Percentiles rank a stretch among this genome's conserved stretches.
These are phyloP conservation scores for Thymus quinquecostatus DNA, from an alignment of 257 asterid species.

Conservation along the genomic window DNA sequence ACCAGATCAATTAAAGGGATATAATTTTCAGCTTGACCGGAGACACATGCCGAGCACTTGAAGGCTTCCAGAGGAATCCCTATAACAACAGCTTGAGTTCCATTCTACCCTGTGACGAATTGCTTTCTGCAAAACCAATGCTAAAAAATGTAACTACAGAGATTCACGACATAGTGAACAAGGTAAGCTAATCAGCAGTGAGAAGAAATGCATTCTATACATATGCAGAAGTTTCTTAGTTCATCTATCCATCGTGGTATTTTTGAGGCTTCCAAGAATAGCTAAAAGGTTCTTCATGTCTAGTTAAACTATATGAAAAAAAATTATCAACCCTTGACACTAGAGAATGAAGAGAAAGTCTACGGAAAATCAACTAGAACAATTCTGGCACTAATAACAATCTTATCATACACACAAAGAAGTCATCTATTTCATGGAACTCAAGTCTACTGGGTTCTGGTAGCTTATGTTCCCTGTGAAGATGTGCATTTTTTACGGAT, in stretches of 20 bases:
- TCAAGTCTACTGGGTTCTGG: too few relatives aligned
- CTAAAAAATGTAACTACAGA: slow-evolving; percentile 54
- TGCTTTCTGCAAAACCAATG: slow-evolving; percentile 60
- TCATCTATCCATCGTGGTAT: slow-evolving; percentile 4
- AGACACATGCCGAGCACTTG: slow-evolving; percentile 80
- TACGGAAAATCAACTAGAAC: neutral
- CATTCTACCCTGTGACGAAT: slow-evolving; percentile 78
- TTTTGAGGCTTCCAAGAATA: neutral
- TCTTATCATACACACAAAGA: too few relatives aligned
- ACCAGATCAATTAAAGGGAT: slow-evolving; percentile 17
- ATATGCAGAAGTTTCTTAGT: neutral
- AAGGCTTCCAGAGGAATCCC: slow-evolving; percentile 70
- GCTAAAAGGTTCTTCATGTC: neutral
- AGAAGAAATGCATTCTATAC: neutral
- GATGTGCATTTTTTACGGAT: too few relatives aligned
- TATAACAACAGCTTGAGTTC: slow-evolving; percentile 84
- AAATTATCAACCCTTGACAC: neutral
- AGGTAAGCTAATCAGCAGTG: slow-evolving; percentile 40
- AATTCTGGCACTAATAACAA: too few relatives aligned
- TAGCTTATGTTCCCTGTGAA: too few relatives aligned
- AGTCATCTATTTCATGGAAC: too few relatives aligned
- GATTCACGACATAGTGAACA: slow-evolving; percentile 57
- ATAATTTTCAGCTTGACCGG: slow-evolving; percentile 60
- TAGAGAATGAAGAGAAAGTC: slow-evolving; percentile 16
- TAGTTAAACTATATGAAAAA: neutral